These are phyloP conservation scores for Chlorella sp. DNA, from an alignment of 139 green algal species.

Conservation along the genomic window DNA sequence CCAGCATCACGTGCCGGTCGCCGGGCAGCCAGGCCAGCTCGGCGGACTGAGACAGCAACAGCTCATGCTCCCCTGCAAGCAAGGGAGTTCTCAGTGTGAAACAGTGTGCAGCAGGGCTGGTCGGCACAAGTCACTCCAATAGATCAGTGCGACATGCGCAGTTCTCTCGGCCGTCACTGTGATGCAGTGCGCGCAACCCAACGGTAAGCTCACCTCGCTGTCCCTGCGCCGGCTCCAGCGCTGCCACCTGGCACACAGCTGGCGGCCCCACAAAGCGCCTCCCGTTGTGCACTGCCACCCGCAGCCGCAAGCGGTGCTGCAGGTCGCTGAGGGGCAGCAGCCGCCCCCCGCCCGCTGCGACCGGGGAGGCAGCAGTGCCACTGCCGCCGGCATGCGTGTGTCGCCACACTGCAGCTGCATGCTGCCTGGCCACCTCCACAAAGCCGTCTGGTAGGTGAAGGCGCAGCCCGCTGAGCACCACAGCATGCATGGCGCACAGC, in stretches of 20 bases:
- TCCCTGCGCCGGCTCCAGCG: slow-evolving; percentile 50
- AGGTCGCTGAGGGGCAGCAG: slow-evolving; percentile 55
- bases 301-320: slow-evolving; percentile 58
- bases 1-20: slow-evolving; percentile 61
- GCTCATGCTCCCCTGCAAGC: slow-evolving; percentile 18
- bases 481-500: slow-evolving; percentile 15
- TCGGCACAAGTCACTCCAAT: too few relatives aligned
- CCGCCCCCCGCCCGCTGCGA: background rate
- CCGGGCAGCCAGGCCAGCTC: slow-evolving; percentile 65
- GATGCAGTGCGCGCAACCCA: too few relatives aligned
- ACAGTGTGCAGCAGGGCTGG: slow-evolving; percentile 63
- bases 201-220: slow-evolving; percentile 32
- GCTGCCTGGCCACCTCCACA: background rate
- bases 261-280: slow-evolving; percentile 65
- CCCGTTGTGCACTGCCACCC: slow-evolving; percentile 69
- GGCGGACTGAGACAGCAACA: slow-evolving; percentile 41
- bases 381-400: background rate
- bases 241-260: slow-evolving; percentile 34
- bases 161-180: too few relatives aligned
- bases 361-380: too few relatives aligned
- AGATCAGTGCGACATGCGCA: too few relatives aligned
- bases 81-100: background rate
- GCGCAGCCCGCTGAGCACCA: slow-evolving; percentile 2
- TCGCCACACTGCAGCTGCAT: background rate
- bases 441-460: slow-evolving; percentile 30